Conservation (phyloP, 2,329 filamentous ascomycete species). For the Macrophomina pseudophaseolina region DNA sequence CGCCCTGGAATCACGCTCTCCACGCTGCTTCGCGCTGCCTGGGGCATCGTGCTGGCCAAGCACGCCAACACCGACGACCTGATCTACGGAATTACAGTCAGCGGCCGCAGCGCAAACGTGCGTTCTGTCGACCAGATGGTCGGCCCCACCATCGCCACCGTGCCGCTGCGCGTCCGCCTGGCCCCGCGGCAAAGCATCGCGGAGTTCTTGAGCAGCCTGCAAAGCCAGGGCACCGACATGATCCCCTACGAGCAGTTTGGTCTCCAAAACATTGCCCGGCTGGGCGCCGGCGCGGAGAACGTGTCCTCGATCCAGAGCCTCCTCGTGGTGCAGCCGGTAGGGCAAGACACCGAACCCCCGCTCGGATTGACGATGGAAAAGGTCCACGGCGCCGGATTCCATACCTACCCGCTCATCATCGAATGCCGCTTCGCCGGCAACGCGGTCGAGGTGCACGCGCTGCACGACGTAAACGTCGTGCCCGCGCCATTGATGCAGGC, state of each 20-base stretch:
- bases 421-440: neutral
- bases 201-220: constrained; percentile 31
- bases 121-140: constrained; percentile 41
- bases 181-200: constrained; percentile 34
- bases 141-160: constrained; percentile 47
- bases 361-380: neutral
- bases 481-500: constrained; percentile 13
- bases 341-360: neutral
- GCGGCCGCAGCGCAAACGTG: constrained; percentile 43
- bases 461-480: neutral
- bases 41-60: constrained; percentile 36
- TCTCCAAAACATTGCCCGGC: constrained; percentile 28
- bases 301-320: constrained; percentile 60
- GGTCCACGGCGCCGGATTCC: neutral
- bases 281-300: constrained; percentile 50
- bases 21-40: constrained; percentile 38
- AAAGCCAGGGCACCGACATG: neutral
- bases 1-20: neutral
- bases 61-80: constrained; percentile 39
- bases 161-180: constrained; percentile 44
- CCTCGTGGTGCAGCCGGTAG: constrained; percentile 54
- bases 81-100: constrained; percentile 42
- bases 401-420: neutral
- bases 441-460: neutral
- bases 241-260: constrained; percentile 35